Conservation (phyloP, 257 asterid species). For the Rubia yunnanensis region DNA sequence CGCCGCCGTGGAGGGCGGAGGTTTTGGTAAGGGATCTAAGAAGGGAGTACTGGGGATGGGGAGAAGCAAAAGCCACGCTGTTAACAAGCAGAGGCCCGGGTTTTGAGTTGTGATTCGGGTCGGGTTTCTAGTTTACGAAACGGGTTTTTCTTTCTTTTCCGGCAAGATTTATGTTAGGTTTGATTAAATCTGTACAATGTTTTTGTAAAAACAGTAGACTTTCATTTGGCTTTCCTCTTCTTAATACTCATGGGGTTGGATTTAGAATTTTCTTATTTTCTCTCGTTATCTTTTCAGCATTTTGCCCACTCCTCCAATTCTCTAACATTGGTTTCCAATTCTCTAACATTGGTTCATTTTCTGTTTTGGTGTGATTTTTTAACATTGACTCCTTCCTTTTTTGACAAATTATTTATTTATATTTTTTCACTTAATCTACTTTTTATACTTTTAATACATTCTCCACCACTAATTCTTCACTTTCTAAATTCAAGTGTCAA, state of each 20-base stretch:
- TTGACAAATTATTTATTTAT: too few relatives aligned
- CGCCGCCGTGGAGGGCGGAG: constrained; percentile 27
- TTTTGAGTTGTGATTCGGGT: constrained; percentile 1
- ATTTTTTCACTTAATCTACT: too few relatives aligned
- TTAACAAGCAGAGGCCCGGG: constrained; percentile 10
- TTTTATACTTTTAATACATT: too few relatives aligned
- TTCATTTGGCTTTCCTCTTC: not conserved
- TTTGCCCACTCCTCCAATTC: not conserved
- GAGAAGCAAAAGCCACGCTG: constrained; percentile 62
- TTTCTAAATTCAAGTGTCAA: too few relatives aligned
- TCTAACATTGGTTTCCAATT: not conserved
- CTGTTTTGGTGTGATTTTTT: too few relatives aligned
- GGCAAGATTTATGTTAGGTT: not conserved
- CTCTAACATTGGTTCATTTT: too few relatives aligned
- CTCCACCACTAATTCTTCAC: too few relatives aligned
- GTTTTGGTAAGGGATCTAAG: not conserved
- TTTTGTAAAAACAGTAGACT: not conserved
- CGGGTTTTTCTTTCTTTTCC: not conserved
- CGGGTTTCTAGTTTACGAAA: too few relatives aligned
- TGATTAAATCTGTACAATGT: not conserved
- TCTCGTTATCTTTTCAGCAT: not conserved
- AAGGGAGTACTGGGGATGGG: constrained; percentile 27
- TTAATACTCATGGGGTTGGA: not conserved
- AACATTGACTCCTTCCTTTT: too few relatives aligned
- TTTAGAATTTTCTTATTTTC: not conserved